Conservation (phyloP, 805 yeast genomes). For the Pichia occidentalis region DNA sequence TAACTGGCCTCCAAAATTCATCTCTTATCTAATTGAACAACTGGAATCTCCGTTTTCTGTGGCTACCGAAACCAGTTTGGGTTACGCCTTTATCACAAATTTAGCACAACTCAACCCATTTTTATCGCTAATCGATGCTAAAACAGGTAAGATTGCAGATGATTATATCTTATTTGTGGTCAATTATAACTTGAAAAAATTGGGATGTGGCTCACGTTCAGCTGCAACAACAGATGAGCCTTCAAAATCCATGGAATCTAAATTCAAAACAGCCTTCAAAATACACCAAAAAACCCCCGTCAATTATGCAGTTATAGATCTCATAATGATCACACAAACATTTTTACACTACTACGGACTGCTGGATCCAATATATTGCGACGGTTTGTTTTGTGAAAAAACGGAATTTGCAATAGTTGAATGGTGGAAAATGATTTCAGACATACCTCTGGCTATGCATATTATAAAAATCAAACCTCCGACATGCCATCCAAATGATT, state of each 20-base stretch:
- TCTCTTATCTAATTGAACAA: constrained; percentile 59
- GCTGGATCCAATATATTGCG: constrained; percentile 62
- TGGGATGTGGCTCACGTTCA: constrained; percentile 83
- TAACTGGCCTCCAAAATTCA: constrained; percentile 46
- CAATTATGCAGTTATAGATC: constrained; percentile 62
- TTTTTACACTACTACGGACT: constrained; percentile 72
- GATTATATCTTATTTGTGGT: constrained; percentile 53
- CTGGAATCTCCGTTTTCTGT: constrained; percentile 54
- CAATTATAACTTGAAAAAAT: constrained; percentile 67
- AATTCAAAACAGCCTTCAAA: constrained; percentile 69
- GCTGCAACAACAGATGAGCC: constrained; percentile 66
- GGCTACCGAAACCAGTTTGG: constrained; percentile 55
- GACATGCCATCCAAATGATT: constrained; percentile 27
- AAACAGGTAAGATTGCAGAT: constrained; percentile 44
- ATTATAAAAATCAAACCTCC: constrained; percentile 21
- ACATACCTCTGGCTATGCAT: constrained; percentile 28
- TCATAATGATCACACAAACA: constrained; percentile 69
- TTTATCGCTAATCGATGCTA: constrained; percentile 63
- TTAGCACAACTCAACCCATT: constrained; percentile 67
- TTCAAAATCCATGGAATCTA: constrained; percentile 71
- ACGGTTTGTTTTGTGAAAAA: constrained; percentile 75
- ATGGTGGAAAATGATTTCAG: constrained; percentile 66
- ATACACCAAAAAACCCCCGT: constrained; percentile 49
- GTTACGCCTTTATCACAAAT: constrained; percentile 71
- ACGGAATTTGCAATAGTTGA: constrained; percentile 63